phyloP scores from a whole-genome alignment of 2,329 filamentous ascomycete genomes.

The Penicillium sp. region DNA sequence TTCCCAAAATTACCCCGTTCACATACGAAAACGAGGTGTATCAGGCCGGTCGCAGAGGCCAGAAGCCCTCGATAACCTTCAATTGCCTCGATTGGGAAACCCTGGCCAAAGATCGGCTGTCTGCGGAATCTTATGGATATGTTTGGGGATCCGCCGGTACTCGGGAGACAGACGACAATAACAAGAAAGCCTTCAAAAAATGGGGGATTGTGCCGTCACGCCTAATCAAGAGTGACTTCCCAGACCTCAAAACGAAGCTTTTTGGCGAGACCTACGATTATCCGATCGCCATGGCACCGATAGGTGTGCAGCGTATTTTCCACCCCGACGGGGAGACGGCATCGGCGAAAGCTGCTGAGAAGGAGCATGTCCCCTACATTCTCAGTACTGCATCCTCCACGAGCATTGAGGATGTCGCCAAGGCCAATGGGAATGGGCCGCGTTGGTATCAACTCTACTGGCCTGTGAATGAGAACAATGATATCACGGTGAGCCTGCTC shows the following conservation, averaged over 20 bases:
- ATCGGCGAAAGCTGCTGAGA: constrained; percentile 58
- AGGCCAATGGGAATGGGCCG: constrained; percentile 53
- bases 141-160: constrained; percentile 56
- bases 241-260: constrained; percentile 49
- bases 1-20: not conserved
- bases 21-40: constrained; percentile 46
- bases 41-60: constrained; percentile 46
- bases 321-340: constrained; percentile 63
- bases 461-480: constrained; percentile 57
- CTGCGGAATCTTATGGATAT: constrained; percentile 55
- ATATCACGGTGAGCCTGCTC: constrained; percentile 63
- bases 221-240: constrained; percentile 36
- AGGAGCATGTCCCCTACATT: constrained; percentile 62
- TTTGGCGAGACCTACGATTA: constrained; percentile 50
- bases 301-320: constrained; percentile 67
- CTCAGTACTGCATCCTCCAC: constrained; percentile 62
- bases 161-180: constrained; percentile 29
- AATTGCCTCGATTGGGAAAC: constrained; percentile 55
- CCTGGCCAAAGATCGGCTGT: constrained; percentile 51
- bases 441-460: constrained; percentile 76
- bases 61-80: constrained; percentile 53
- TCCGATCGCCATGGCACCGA: constrained; percentile 63
- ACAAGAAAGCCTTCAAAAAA: constrained; percentile 30
- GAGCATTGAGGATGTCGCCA: constrained; percentile 64
- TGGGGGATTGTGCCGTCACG: constrained; percentile 30